Conservation (phyloP, 805 yeast genomes). For the Pichia californica region DNA sequence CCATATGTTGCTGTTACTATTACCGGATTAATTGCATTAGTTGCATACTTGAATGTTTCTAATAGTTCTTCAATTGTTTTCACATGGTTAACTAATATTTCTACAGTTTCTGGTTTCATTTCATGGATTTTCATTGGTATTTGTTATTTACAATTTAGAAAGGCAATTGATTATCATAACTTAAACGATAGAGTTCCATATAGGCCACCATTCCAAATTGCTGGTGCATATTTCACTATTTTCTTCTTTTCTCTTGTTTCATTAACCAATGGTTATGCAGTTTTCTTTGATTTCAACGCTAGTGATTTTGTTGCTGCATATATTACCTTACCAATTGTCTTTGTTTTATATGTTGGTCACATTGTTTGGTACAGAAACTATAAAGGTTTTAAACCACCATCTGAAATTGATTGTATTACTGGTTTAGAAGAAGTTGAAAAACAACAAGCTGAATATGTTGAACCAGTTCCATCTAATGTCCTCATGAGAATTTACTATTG, state of each 20-base stretch:
- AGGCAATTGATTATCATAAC: conserved; percentile 49
- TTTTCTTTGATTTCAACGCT: conserved; percentile 49
- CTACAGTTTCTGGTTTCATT: conserved; percentile 60
- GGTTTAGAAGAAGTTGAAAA: conserved; percentile 58
- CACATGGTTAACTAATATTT: conserved; percentile 58
- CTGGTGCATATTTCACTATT: conserved; percentile 46
- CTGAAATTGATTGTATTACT: conserved; percentile 52
- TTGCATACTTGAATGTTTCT: conserved; percentile 50
- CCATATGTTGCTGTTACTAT: conserved; percentile 45
- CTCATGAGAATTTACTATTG: conserved; percentile 43
- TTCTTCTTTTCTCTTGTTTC: conserved; percentile 45
- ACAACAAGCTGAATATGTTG: conserved; percentile 36
- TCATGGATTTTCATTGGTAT: conserved; percentile 52
- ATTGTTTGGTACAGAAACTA: conserved; percentile 40
- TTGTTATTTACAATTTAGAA: conserved; percentile 58
- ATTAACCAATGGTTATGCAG: conserved; percentile 68
- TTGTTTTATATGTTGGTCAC: conserved; percentile 52
- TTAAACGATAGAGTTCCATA: conserved; percentile 52
- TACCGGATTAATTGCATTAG: conserved; percentile 35
- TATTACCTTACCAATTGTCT: conserved; percentile 54
- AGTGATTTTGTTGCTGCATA: conserved; percentile 67
- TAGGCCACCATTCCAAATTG: conserved; percentile 51
- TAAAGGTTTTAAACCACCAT: conserved; percentile 43
- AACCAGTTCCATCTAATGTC: conserved; percentile 35
- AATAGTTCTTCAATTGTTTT: conserved; percentile 48